Evolutionary conservation across 441 rosid genomes (phyloP), one percentile per base, ranked within the genome.

Genomic region (Gossypium lobatum): DNA sequence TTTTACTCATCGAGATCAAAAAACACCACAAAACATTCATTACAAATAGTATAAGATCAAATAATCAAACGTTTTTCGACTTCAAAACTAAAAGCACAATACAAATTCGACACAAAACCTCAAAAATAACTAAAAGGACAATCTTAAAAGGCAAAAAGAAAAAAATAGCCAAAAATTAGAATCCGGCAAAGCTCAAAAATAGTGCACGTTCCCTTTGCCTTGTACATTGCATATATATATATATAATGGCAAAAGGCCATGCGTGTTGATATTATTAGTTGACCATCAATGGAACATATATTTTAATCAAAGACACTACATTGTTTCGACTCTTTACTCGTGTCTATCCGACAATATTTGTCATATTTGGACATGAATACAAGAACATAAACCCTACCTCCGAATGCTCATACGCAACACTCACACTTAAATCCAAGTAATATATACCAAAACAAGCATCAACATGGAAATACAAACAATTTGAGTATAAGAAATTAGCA

Each of bases 401-500:
- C 37, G 6, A 31, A 5, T 45, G 14, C 14, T 45, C 3, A 2
- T 54, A 18, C 1, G 1, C 59, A 8, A 54, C 14, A 54, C 11
- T 54, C 9, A 8, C 23, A 18, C 23, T 18, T 21, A 18, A 8
- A 8, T 54, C 25, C 23, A 0, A 54, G 23, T 18, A 18, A 17
- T 20, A 18, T 54, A 54, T 31, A 31, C 37, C 37, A 4, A 31
- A 31, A 31, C 37, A 31, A 31, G 37, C 37, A 31, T 31, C 37
- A 31, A 31, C 37, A 31, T 1, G 37, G 37, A 31, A 31, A 31
- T 31, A 31, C 37, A 31, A 31, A 31, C 37, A 70, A 57, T 53
- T 59, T 10, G 67, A 48, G 65, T 5, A 31, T 5, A 31, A 31
- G 37, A 31, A 31, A 85, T 83, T 86, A 87, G 84, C 84, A 61